A percentile compares a stretch with the other conserved stretches of the same genome.
Conservation (phyloP, 352 stramenopile genomes). For the Phytopythium sindhum region DNA sequence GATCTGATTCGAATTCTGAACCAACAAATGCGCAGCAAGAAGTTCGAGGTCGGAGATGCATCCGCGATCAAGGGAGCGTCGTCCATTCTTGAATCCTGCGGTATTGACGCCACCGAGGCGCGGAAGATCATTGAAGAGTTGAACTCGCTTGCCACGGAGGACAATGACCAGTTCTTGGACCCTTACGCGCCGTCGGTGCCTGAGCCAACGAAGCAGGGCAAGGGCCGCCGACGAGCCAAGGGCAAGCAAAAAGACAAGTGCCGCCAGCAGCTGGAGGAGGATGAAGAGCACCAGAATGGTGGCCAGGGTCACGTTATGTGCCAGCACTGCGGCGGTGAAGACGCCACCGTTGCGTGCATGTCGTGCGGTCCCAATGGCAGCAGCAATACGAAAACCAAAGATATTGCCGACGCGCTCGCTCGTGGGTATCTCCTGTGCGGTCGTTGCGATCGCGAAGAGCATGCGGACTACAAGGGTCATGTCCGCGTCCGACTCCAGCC, state of each 20-base stretch:
- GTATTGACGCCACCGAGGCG: slow-evolving; percentile 45
- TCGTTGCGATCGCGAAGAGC: slow-evolving; percentile 71
- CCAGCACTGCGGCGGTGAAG: slow-evolving; percentile 69
- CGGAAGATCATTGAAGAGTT: slow-evolving; percentile 63
- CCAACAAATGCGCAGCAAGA: slow-evolving; percentile 37
- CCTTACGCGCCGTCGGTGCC: slow-evolving; percentile 6
- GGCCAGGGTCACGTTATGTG: slow-evolving; percentile 29
- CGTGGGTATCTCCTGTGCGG: slow-evolving; percentile 65
- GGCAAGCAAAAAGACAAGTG: slow-evolving; percentile 56
- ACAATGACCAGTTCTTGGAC: slow-evolving; percentile 16
- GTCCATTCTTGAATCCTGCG: slow-evolving; percentile 68
- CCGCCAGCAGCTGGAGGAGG: slow-evolving; percentile 7
- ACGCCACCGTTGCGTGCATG: slow-evolving; percentile 61
- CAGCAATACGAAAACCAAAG: slow-evolving; percentile 30
- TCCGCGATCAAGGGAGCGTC: slow-evolving; percentile 62
- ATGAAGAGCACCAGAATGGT: slow-evolving; percentile 7
- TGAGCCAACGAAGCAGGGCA: slow-evolving; percentile 25
- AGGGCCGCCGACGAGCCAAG: slow-evolving; percentile 31
- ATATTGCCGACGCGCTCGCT: slow-evolving; percentile 47
- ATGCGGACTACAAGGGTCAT: slow-evolving; percentile 57
- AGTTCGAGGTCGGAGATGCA: slow-evolving; percentile 69
- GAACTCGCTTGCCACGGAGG: slow-evolving; percentile 33
- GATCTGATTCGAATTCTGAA: background rate
- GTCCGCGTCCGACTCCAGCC: slow-evolving; percentile 47
- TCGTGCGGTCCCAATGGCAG: slow-evolving; percentile 35